phyloP scores from a whole-genome alignment of 768 basidiomycete genomes.

The Hericium erinaceus region DNA sequence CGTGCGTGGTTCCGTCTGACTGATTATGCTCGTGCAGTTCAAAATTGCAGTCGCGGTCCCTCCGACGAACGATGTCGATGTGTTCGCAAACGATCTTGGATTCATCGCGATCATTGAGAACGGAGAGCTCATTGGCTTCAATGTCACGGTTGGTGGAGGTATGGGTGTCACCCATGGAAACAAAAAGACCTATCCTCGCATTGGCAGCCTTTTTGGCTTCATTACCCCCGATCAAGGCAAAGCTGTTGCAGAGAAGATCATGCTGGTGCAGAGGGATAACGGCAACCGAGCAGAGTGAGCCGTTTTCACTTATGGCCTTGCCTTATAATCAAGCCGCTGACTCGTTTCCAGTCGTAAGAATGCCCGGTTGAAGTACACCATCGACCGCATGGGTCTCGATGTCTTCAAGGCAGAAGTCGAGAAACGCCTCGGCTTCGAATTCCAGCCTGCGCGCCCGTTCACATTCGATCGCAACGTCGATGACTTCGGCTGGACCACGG shows the following conservation, averaged over 20 bases:
- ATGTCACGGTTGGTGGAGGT: constrained; percentile 89
- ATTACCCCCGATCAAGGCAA: constrained; percentile 81
- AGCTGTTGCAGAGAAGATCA: constrained; percentile 83
- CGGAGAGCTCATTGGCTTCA: constrained; percentile 84
- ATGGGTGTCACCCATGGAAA: constrained; percentile 99
- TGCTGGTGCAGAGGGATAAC: constrained; percentile 90
- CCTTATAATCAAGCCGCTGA: neutral
- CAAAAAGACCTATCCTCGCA: constrained; percentile 96
- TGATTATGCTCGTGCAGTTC: constrained; percentile 44
- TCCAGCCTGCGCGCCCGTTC: constrained; percentile 68
- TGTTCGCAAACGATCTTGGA: constrained; percentile 93
- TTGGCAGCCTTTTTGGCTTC: constrained; percentile 85
- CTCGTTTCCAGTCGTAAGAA: constrained; percentile 40
- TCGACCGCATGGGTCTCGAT: constrained; percentile 90
- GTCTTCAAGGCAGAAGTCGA: constrained; percentile 87
- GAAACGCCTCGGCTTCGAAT: constrained; percentile 69
- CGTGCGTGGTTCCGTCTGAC: constrained; percentile 7
- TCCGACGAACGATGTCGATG: constrained; percentile 92
- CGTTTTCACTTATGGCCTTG: neutral
- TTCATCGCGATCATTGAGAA: constrained; percentile 85
- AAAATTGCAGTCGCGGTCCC: constrained; percentile 96
- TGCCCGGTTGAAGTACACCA: constrained; percentile 91
- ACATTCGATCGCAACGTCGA: constrained; percentile 86
- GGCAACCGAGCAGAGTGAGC: constrained; percentile 90
- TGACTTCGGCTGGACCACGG: constrained; percentile 88